phyloP scores from a whole-genome alignment of 768 basidiomycete genomes.

The Pisolithus marmoratus region DNA sequence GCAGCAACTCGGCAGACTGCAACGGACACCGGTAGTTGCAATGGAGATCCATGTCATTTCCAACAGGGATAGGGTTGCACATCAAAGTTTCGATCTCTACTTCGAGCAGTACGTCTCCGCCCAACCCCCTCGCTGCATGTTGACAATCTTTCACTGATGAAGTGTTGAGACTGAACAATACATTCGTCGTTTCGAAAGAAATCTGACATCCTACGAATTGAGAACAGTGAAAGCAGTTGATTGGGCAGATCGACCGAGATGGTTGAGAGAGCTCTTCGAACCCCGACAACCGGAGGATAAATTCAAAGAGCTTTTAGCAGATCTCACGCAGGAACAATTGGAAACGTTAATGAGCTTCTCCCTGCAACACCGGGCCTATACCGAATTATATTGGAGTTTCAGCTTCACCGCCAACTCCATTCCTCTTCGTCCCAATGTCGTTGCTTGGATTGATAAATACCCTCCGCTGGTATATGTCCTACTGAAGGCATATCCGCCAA shows the following conservation, averaged over 20 bases:
- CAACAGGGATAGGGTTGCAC: constrained; percentile 58
- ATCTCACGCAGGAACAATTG: constrained; percentile 17
- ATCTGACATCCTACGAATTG: constrained; percentile 35
- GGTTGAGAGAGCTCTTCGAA: constrained; percentile 30
- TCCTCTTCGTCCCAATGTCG: constrained; percentile 27
- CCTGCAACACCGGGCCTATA: constrained; percentile 47
- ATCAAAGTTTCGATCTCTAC: constrained; percentile 63
- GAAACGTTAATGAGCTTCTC: constrained; percentile 17
- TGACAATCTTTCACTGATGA: neutral
- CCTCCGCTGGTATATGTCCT: constrained; percentile 53
- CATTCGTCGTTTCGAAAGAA: constrained; percentile 43
- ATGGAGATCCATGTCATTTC: constrained; percentile 68
- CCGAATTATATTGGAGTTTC: constrained; percentile 50
- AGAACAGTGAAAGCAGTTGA: constrained; percentile 37
- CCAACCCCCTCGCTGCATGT: neutral
- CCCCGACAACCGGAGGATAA: constrained; percentile 11
- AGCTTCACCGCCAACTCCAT: constrained; percentile 26
- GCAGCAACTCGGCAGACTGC: constrained; percentile 58
- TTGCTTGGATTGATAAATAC: constrained; percentile 41
- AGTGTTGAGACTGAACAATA: constrained; percentile 46
- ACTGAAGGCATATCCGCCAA: constrained; percentile 43
- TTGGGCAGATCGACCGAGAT: constrained; percentile 31
- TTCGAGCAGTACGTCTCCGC: constrained; percentile 52
- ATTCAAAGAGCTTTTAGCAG: constrained; percentile 18
- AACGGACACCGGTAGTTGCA: constrained; percentile 42